Base-by-base conservation (phyloP, 2,329 filamentous ascomycete genomes). In the Ascocoryne sarcoides region DNA sequence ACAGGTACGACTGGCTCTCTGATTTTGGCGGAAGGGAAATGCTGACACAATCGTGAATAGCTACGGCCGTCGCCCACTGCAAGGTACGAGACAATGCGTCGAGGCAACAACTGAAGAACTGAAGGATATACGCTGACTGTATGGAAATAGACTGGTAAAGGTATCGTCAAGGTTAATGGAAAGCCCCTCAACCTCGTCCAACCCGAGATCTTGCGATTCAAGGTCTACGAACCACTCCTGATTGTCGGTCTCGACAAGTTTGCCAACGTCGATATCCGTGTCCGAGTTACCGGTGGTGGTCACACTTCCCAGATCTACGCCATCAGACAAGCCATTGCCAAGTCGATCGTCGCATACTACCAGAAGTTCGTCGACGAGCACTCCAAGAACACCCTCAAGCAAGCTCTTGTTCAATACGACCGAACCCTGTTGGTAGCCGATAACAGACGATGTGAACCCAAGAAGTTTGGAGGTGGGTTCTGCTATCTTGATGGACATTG, bases 281-380 rank as follows among this genome's bases (percentile, higher is more conserved):
- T 96, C 67, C 85, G 89, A 64, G 92, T 96, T 63, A 77, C 80
- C 63, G 92, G 92, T 68, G 92, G 92, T 85, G 92, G 90, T 75
- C 90, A 96, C 79, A 89, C 84, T 56, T 94, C 86, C 48, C 89
- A 95, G 72, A 79, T 95, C 71, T 95, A 96, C 73, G 92, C 92
- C 67, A 87, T 96, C 77, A 88, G 92, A 62, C 92, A 98, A 76
- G 90, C 92, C 62, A 96, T 98, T 66, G 82, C 89, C 75, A 98
- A 96, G 82, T 84, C 83, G 62, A 86, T 94, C 67, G 82, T 94
- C 64, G 84, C 88, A 70, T 95, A 95, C 84, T 96, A 95, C 84
- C 90, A 95, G 76, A 95, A 98, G 80, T 98, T 82, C 75, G 87
- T 96, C 71, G 92, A 98, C 67, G 92, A 98, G 84, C 89, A 96